Base-by-base conservation (phyloP, 2,329 filamentous ascomycete genomes). In the Sporothrix pseudoabietina region DNA sequence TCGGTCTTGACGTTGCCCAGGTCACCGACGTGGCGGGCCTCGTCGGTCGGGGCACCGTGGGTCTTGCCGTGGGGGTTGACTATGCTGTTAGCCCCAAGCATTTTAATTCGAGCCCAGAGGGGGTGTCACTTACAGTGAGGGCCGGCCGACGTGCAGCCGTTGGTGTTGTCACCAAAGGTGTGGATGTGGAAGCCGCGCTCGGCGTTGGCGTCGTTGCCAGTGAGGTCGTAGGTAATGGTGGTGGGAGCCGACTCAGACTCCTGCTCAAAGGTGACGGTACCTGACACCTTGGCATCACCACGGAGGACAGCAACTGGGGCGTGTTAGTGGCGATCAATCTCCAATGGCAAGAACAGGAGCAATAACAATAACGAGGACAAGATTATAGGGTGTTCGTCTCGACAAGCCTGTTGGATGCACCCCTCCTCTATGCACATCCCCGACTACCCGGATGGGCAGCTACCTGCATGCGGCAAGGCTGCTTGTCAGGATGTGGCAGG, bases 91-190 rank as follows among this genome's bases (percentile, higher is more conserved):
- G 66, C 8, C 44, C 2, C 4, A 19, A 19, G 12, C 8, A 30
- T 10, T 26, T 10, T 30, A 4, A 19, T 26, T 26, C 26, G 7
- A 55, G 12, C n/a, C 16, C 39, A 52, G 52, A 63, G 16, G 16
- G 49, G 85, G 26, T 26, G 26, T 26, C 26, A 26, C 93, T 82
- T 87, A 97, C 94, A 99, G 88, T 99, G 96, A 84, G 96, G 95
- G 72, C 96, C 96, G 78, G 96, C 96, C 78, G 93, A 97, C 78
- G 95, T 98, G 92, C 96, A 99, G 84, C 96, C 96, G 86, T 99
- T 99, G 88, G 96, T 98, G 90, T 98, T 98, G 89, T 98, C 96
- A 83, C 96, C 96, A 81, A 97, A 99, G 84, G 96, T 93, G 88
- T 99, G 96, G 82, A 99, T 91, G 89, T 99, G 96, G 89, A 98